Evolutionary conservation across 129 eudicot species (phyloP).

Genomic region (Daucus carota): DNA sequence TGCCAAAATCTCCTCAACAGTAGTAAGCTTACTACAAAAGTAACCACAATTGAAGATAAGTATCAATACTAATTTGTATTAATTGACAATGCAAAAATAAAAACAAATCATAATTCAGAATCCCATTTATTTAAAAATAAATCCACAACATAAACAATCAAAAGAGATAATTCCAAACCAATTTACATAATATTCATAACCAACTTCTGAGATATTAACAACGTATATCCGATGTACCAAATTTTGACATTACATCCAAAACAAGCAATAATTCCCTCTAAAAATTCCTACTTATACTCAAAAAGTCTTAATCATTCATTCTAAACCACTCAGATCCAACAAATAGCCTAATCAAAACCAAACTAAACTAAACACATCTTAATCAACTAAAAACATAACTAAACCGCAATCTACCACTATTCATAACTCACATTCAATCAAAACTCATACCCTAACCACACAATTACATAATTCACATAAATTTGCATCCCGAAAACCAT

Average conservation of each 20-base stretch:
- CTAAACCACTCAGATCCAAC: background rate
- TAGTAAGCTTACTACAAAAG: conserved; percentile 58
- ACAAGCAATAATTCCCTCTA: background rate
- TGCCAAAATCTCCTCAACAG: conserved; percentile 69
- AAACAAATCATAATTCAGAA: background rate
- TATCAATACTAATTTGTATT: background rate
- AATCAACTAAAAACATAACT: too few relatives aligned
- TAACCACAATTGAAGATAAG: conserved; percentile 6
- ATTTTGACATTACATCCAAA: background rate
- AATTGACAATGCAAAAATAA: background rate
- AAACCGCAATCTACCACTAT: too few relatives aligned
- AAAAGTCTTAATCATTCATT: background rate
- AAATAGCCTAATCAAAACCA: background rate
- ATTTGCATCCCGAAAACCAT: background rate
- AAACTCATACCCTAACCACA: background rate
- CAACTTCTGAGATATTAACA: background rate
- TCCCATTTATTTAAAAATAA: background rate
- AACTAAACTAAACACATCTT: too few relatives aligned
- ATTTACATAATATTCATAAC: too few relatives aligned
- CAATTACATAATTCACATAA: background rate
- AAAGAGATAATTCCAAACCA: background rate
- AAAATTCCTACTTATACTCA: background rate
- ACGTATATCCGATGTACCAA: background rate
- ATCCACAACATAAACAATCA: background rate
- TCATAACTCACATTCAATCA: too few relatives aligned